Evolutionary conservation across 225 moss, liverwort and hornwort species (phyloP), one percentile per base, ranked within the genome.

Genomic region (Asterella californica): DNA sequence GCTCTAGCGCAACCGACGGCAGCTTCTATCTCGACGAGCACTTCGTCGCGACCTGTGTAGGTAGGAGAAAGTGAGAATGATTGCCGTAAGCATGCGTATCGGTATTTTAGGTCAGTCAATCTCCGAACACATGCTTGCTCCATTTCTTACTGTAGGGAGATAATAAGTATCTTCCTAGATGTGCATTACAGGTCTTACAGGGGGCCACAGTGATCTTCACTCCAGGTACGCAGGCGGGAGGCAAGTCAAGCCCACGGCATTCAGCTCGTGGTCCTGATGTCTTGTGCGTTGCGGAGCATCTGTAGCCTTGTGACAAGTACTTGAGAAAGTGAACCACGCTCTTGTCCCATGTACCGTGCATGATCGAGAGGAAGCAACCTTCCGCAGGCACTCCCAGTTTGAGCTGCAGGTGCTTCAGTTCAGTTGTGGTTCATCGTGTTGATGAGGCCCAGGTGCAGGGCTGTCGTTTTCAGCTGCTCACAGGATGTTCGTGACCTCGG

Each of bases 201-300:
- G n/a, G 4, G 2, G 29, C 63, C 29, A 63, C 25, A 29, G 42
- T 25, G 63, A 63, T 25, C 63, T 63, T 63, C 63, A 63, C 18
- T 9, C 10, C 10, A 29, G 63, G 18, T 4, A 10, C 7, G 63
- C 10, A 63, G 63, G 63, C 29, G 10, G 29, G n/a, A 25, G 63
- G 25, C 63, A 63, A 63, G 63, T 63, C 9, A 63, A 63, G 63
- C 63, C 63, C 63, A 63, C 63, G 63, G 18, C 29, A 25, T 9
- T 63, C 29, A 63, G 63, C 63, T 63, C 29, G 63, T 63, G 63
- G 63, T 25, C 63, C 63, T 63, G 63, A 63, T 63, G 63, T 63
- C 63, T 63, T 63, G 2, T 63, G 63, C 63, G 15, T 15, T 3
- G 22, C 29, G 63, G 25, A 63, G 18, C 63, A 27, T 63, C 10